Conservation (phyloP, 371 early-diverging fungal species). For the Apophysomyces trapeziformis region DNA sequence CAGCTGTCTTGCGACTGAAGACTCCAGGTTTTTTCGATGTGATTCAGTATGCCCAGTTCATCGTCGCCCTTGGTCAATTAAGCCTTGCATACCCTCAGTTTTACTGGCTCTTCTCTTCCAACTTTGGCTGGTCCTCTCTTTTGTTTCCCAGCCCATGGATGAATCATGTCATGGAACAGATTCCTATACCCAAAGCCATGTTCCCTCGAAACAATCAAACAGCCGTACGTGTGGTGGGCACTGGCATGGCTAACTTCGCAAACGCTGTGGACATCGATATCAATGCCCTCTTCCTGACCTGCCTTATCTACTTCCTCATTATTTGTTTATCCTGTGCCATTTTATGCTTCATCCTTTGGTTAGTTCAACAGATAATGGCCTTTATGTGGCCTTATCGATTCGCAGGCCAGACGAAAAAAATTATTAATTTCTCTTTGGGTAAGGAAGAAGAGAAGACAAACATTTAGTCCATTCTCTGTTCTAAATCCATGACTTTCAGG, state of each 20-base stretch:
- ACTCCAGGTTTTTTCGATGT: slow-evolving; percentile 63
- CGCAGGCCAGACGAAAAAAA: slow-evolving; percentile 15
- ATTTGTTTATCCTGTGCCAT: slow-evolving; percentile 28
- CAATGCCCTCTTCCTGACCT: slow-evolving; percentile 37
- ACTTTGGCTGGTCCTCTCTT: slow-evolving; percentile 64
- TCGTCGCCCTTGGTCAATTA: slow-evolving; percentile 53
- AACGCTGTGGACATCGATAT: slow-evolving; percentile 40
- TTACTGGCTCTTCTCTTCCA: slow-evolving; percentile 54
- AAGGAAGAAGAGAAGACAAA: not conserved
- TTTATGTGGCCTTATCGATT: slow-evolving; percentile 15
- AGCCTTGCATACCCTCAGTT: slow-evolving; percentile 58
- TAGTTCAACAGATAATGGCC: slow-evolving; percentile 10
- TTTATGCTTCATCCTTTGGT: slow-evolving; percentile 19
- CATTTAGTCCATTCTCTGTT: not conserved
- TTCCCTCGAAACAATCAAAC: not conserved
- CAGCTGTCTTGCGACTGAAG: slow-evolving; percentile 51
- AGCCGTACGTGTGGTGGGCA: slow-evolving; percentile 18
- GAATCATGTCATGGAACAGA: not conserved
- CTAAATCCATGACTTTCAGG: slow-evolving; percentile 22
- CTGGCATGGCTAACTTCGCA: slow-evolving; percentile 47
- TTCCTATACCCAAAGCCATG: not conserved
- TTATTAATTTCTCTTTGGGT: slow-evolving; percentile 24
- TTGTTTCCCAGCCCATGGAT: slow-evolving; percentile 33
- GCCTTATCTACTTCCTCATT: slow-evolving; percentile 32
- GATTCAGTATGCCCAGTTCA: slow-evolving; percentile 58